phyloP scores from a whole-genome alignment of 257 asterid species.

The Datura wrightii region DNA sequence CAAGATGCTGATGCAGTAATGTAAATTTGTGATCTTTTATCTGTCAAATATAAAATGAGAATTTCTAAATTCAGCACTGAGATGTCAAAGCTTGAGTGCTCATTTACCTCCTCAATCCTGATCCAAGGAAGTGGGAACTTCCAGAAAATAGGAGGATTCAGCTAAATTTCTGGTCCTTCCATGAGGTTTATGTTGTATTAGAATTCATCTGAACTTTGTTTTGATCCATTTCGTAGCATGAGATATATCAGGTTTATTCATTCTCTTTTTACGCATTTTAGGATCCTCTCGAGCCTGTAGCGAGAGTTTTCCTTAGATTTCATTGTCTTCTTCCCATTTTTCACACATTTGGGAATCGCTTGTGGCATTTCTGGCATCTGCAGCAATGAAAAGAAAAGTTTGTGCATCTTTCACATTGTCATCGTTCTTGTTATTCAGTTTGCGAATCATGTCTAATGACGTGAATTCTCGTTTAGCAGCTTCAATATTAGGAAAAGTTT shows the following conservation, averaged over 20 bases:
- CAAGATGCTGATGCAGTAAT: background rate
- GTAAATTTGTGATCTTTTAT: background rate
- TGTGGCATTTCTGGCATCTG: background rate
- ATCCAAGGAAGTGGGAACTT: background rate
- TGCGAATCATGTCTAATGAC: background rate
- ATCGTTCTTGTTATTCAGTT: background rate
- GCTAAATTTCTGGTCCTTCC: background rate
- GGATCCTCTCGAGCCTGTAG: background rate
- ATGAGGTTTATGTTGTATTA: background rate
- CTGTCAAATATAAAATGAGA: conserved; percentile 3
- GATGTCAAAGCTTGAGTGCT: background rate
- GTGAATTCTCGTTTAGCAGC: background rate
- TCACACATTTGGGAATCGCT: background rate
- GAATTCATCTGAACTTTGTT: background rate
- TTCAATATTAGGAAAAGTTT: background rate
- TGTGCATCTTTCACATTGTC: background rate
- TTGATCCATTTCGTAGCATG: background rate
- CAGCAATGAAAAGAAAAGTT: background rate
- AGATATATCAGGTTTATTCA: background rate
- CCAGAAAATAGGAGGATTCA: background rate
- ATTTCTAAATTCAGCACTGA: background rate
- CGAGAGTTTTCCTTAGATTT: background rate
- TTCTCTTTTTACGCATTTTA: background rate
- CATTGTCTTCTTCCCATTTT: background rate
- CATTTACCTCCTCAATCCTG: background rate